Evolutionary conservation across 2,329 filamentous ascomycete species (phyloP).

Genomic region (Penicillium sp.): DNA sequence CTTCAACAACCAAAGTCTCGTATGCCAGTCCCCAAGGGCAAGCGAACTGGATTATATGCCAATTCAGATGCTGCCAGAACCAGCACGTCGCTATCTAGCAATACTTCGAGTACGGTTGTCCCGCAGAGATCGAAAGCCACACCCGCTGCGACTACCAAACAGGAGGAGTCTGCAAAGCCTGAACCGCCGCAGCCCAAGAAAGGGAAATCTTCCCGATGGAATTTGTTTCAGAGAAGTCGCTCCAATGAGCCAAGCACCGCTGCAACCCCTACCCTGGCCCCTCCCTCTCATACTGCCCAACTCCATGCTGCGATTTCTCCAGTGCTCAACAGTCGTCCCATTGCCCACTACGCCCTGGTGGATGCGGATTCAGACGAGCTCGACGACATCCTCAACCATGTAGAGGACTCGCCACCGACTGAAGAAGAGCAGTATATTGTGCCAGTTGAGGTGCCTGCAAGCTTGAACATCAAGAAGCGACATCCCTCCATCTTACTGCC

Average conservation of each 20-base stretch:
- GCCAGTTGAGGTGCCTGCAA: slow-evolving; percentile 36
- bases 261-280: slow-evolving; percentile 23
- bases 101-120: slow-evolving; percentile 21
- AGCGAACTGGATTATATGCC: slow-evolving; percentile 23
- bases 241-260: slow-evolving; percentile 35
- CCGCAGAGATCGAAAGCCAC: slow-evolving; percentile 16
- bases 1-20: slow-evolving; percentile 19
- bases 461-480: slow-evolving; percentile 41
- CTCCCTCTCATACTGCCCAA: slow-evolving; percentile 34
- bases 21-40: slow-evolving; percentile 36
- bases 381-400: slow-evolving; percentile 46
- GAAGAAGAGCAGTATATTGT: slow-evolving; percentile 39
- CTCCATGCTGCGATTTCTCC: slow-evolving; percentile 50
- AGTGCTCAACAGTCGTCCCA: slow-evolving; percentile 48
- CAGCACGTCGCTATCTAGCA: slow-evolving; percentile 33
- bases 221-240: slow-evolving; percentile 61
- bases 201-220: slow-evolving; percentile 53
- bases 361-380: slow-evolving; percentile 53
- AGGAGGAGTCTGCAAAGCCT: slow-evolving; percentile 34
- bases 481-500: slow-evolving; percentile 50
- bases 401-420: slow-evolving; percentile 49
- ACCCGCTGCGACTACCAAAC: slow-evolving; percentile 9
- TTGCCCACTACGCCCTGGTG: slow-evolving; percentile 65
- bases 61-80: slow-evolving; percentile 33
- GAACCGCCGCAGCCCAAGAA: slow-evolving; percentile 49